A percentile compares a stretch with the other conserved stretches of the same genome.
phyloP scores from a whole-genome alignment of 495 filamentous ascomycete species.

The Evernia prunastri region DNA sequence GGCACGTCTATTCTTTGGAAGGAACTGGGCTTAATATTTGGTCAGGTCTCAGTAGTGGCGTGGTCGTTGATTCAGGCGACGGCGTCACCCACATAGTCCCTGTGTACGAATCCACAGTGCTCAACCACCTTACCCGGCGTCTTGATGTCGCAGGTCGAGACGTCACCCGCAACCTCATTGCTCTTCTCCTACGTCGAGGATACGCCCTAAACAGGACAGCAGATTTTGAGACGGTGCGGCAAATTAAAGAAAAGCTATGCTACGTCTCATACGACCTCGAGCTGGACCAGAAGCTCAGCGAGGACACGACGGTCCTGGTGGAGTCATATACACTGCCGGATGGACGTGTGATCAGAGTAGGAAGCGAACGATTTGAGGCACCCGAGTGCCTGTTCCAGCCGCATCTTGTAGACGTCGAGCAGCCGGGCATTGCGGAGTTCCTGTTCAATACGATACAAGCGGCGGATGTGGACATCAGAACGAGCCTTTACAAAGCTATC shows the following conservation, averaged over 20 bases:
- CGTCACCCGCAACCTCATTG: conserved; percentile 94
- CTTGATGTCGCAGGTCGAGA: conserved; percentile 95
- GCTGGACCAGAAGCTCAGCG: conserved; percentile 88
- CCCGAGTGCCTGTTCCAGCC: conserved; percentile 99
- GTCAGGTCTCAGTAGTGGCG: conserved; percentile 82
- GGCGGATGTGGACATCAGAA: conserved; percentile 90
- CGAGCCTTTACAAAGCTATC: conserved; percentile 91
- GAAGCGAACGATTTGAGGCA: conserved; percentile 94
- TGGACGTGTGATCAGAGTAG: conserved; percentile 89
- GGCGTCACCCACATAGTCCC: conserved; percentile 98
- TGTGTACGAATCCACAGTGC: conserved; percentile 92
- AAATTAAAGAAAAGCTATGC: conserved; percentile 99
- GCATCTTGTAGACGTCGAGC: conserved; percentile 94
- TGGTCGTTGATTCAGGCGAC: conserved; percentile 96
- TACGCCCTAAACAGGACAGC: conserved; percentile 98
- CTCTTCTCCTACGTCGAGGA: conserved; percentile 85
- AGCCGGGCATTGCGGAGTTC: conserved; percentile 92
- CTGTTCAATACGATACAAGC: conserved; percentile 97
- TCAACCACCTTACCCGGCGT: conserved; percentile 90
- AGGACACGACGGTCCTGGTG: conserved; percentile 95
- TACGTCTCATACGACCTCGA: conserved; percentile 98
- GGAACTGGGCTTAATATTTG: background rate
- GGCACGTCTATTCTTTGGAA: conserved; percentile 1
- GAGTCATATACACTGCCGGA: conserved; percentile 97
- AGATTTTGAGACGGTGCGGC: conserved; percentile 97